phyloP scores from a whole-genome alignment of 2,329 filamentous ascomycete genomes.

The Lomentospora prolificans region DNA sequence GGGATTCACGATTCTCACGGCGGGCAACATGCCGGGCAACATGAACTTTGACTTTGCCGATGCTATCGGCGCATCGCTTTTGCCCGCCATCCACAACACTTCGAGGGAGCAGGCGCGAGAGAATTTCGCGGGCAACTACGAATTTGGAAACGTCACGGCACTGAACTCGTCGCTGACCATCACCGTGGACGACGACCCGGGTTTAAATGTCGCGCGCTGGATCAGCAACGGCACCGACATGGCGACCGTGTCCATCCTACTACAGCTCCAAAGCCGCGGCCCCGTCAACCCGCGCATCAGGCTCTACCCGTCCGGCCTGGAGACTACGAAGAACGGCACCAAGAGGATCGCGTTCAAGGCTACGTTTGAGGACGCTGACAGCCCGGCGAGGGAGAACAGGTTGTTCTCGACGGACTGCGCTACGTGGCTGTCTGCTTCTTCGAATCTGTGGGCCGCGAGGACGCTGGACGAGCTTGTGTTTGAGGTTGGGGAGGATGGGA shows the following conservation, averaged over 20 bases:
- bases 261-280: background rate
- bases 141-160: background rate
- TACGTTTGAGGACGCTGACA: slow-evolving; percentile 4
- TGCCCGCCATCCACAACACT: slow-evolving; percentile 6
- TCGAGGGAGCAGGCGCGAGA: background rate
- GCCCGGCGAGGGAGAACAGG: background rate
- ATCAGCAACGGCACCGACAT: slow-evolving; percentile 9
- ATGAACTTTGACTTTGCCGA: slow-evolving; percentile 11
- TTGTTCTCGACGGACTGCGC: slow-evolving; percentile 9
- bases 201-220: slow-evolving; percentile 4
- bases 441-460: slow-evolving; percentile 2
- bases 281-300: slow-evolving; percentile 5
- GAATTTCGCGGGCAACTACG: slow-evolving; percentile 3
- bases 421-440: slow-evolving; percentile 6
- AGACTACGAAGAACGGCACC: slow-evolving; percentile 2
- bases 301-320: slow-evolving; percentile 5
- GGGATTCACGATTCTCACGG: slow-evolving; percentile 8
- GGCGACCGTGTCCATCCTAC: background rate
- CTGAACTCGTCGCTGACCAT: slow-evolving; percentile 6
- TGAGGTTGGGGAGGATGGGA: background rate
- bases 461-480: slow-evolving; percentile 9
- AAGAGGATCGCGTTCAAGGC: slow-evolving; percentile 5
- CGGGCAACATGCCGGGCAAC: slow-evolving; percentile 8
- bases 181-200: slow-evolving; percentile 4
- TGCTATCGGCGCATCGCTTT: background rate